phyloP scores from a whole-genome alignment of 1,284 basidiomycete genomes.

The Bjerkandera adusta region DNA sequence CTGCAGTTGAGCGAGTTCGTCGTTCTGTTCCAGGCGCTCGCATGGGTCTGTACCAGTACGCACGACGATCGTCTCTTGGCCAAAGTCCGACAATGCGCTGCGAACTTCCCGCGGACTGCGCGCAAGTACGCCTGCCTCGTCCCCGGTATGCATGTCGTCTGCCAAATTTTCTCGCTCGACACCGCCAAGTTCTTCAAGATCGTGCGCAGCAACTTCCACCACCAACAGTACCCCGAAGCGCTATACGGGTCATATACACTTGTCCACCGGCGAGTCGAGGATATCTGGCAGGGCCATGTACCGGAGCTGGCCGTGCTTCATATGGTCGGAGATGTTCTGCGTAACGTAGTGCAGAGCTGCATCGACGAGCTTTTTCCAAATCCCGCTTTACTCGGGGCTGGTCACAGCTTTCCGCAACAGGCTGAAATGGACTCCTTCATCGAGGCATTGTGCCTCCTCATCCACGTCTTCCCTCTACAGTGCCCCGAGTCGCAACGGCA shows the following conservation, averaged over 20 bases:
- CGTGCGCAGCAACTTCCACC: not conserved
- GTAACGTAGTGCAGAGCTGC: not conserved
- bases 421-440: not conserved
- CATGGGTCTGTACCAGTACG: conserved; percentile 5
- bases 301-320: not conserved
- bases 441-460: conserved; percentile 1
- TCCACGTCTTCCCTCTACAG: not conserved
- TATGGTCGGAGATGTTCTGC: conserved; percentile 5
- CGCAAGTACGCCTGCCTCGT: not conserved
- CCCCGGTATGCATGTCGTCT: not conserved
- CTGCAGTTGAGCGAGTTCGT: conserved; percentile 3
- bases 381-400: not conserved
- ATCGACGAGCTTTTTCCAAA: not conserved
- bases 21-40: conserved; percentile 3
- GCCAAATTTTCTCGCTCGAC: conserved; percentile 2
- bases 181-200: not conserved
- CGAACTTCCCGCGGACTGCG: conserved; percentile 1
- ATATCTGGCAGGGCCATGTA: conserved; percentile 1
- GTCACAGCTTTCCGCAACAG: not conserved
- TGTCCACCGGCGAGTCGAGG: not conserved
- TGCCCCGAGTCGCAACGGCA: not conserved
- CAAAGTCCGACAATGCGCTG: conserved; percentile 2
- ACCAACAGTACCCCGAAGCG: not conserved
- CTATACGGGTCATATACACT: not conserved
- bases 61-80: conserved; percentile 3